phyloP scores from a whole-genome alignment of 345 rosid genomes.

The Erucastrum elatum region DNA sequence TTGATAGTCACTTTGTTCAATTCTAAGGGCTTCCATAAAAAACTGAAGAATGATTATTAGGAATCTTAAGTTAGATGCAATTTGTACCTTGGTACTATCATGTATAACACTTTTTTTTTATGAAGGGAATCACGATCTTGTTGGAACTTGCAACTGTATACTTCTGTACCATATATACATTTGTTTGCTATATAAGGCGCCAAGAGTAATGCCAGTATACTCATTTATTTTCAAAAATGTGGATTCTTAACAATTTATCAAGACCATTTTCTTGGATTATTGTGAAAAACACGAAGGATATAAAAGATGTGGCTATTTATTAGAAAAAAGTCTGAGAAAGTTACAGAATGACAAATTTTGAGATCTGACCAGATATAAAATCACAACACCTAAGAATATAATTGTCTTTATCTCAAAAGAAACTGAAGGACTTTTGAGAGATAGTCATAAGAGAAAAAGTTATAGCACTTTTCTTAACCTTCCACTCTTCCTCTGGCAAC shows the following conservation, averaged over 20 bases:
- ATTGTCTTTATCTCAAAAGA: background rate
- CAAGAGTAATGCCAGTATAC: background rate
- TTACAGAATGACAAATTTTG: background rate
- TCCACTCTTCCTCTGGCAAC: background rate
- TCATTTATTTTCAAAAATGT: background rate
- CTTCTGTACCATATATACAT: background rate
- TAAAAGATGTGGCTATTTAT: conserved; percentile 27
- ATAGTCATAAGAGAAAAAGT: background rate
- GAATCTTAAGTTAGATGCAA: background rate
- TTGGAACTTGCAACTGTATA: background rate
- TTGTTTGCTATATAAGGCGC: background rate
- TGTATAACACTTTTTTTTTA: background rate
- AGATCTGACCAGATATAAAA: background rate
- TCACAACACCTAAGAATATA: background rate
- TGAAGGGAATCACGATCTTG: background rate
- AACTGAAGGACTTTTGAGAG: background rate
- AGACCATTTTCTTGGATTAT: background rate
- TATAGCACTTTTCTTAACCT: background rate
- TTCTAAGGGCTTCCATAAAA: conserved; percentile 36
- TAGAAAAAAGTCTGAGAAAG: conserved; percentile 19
- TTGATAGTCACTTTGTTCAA: conserved; percentile 55
- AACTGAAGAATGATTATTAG: background rate
- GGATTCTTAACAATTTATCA: background rate
- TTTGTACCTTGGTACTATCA: background rate
- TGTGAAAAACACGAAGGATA: background rate